Percentiles rank a stretch among this genome's conserved stretches.
Evolutionary conservation across 1,139 yeast genomes (phyloP).

Genomic region (Pichia sp.): DNA sequence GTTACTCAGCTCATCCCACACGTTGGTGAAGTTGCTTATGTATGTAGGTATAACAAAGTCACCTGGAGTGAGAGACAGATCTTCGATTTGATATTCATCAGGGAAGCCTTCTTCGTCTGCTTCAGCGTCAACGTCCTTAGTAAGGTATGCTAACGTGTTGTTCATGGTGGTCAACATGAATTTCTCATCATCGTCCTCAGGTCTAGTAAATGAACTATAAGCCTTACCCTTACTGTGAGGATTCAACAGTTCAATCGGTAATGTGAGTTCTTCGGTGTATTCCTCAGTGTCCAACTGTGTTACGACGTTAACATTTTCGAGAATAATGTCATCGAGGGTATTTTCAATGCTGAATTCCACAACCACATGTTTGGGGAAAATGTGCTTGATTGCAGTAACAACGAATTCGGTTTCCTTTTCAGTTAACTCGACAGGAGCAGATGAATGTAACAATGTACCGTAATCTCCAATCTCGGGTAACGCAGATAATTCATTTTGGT

Average conservation of each 20-base stretch:
- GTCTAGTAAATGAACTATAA: conserved; percentile 71
- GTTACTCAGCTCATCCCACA: conserved; percentile 67
- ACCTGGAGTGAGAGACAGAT: conserved; percentile 69
- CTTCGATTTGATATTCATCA: conserved; percentile 90
- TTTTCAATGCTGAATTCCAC: conserved; percentile 82
- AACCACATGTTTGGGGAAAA: conserved; percentile 72
- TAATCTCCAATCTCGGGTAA: conserved; percentile 67
- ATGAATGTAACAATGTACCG: conserved; percentile 74
- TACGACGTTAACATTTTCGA: conserved; percentile 75
- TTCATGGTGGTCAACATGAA: conserved; percentile 39
- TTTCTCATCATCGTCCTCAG: conserved; percentile 31
- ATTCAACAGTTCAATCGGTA: conserved; percentile 67
- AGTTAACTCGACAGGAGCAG: conserved; percentile 66
- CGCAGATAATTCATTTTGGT: conserved; percentile 58
- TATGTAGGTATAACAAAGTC: conserved; percentile 78
- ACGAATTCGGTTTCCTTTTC: conserved; percentile 93
- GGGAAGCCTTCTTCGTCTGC: conserved; percentile 81
- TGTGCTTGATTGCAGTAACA: conserved; percentile 77
- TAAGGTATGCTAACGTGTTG: conserved; percentile 67
- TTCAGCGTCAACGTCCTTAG: conserved; percentile 76
- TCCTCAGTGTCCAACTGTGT: conserved; percentile 51
- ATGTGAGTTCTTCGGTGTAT: conserved; percentile 65
- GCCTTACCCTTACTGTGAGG: conserved; percentile 73
- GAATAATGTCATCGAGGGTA: conserved; percentile 71
- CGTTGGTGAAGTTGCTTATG: conserved; percentile 68